Conservation (phyloP, 352 stramenopile genomes). For the Phytophthora constricta region DNA sequence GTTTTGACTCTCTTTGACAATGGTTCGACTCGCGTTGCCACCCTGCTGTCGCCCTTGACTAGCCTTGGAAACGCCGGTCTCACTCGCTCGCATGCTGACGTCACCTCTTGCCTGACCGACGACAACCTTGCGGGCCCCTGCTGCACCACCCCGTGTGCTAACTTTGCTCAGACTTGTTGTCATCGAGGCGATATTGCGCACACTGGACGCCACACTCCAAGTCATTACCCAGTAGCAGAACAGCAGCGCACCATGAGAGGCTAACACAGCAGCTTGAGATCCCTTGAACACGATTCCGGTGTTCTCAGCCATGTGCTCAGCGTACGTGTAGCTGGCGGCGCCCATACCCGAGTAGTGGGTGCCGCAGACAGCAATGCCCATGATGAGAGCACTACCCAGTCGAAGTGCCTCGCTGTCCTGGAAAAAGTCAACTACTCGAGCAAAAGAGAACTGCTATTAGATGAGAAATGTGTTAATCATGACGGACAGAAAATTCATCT, state of each 20-base stretch:
- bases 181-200: constrained; percentile 37
- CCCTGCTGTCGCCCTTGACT: background rate
- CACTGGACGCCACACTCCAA: constrained; percentile 35
- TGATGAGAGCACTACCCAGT: constrained; percentile 60
- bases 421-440: constrained; percentile 62
- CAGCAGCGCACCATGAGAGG: constrained; percentile 56
- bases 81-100: constrained; percentile 10
- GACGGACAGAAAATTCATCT: background rate
- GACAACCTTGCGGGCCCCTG: constrained; percentile 16
- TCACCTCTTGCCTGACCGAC: constrained; percentile 21
- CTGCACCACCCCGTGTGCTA: constrained; percentile 19
- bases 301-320: constrained; percentile 31
- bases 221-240: constrained; percentile 70
- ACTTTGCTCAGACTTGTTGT: constrained; percentile 25
- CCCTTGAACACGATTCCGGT: constrained; percentile 46
- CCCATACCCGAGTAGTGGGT: constrained; percentile 70
- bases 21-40: background rate
- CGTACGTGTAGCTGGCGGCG: constrained; percentile 46
- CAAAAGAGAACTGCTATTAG: background rate
- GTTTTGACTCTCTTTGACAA: background rate
- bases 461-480: background rate
- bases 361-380: constrained; percentile 70
- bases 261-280: constrained; percentile 32
- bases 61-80: constrained; percentile 4
- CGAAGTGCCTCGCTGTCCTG: constrained; percentile 58